Base-by-base conservation (phyloP, 345 rosid genomes). In the Clausena lansium region DNA sequence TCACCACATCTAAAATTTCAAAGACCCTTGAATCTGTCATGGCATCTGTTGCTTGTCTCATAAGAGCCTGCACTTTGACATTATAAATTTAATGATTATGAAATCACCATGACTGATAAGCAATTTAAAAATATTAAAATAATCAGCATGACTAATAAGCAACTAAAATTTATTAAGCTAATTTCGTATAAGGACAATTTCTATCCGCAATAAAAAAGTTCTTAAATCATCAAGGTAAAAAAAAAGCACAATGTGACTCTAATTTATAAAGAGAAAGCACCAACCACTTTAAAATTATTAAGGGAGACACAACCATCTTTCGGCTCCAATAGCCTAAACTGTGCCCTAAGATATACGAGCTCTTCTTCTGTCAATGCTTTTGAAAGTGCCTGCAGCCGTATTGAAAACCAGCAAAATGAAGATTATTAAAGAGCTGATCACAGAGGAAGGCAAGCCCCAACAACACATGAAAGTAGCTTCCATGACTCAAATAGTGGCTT, bases 311-410 rank as follows among this genome's bases (percentile, higher is more conserved):
- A 90, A 73, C 97, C 99, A 61, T 91, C 90, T 50, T 80, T 88
- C 57, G 99, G 99, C 79, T 92, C 98, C 87, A 96, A 79, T 74
- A 94, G 87, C 80, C 75, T 86, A 79, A 90, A 96, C 73, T 96
- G 98, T 85, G 88, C 94, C 80, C 82, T 84, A 66, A 94, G 96
- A 82, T 90, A 92, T 58, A 86, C 82, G 47, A 94, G 93, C 79
- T 89, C 95, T 33, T 94, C 97, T 77, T 89, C 99, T 0, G 94
- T 88, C 85, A 96, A 86, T 36, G 97, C 95, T 86, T 90, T 96
- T 36, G 98, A 91, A 77, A 94, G 97, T 71, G 99, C 95, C 99
- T 96, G 84, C 84, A 67, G 33, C 52, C 76, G 79, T 41, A 73
- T 79, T 30, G 60, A 74, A 25, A 14, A 70, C 62, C 22, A 60